Conservation (phyloP, 1,139 yeast genomes). For the Petasospora rhodanensis region DNA sequence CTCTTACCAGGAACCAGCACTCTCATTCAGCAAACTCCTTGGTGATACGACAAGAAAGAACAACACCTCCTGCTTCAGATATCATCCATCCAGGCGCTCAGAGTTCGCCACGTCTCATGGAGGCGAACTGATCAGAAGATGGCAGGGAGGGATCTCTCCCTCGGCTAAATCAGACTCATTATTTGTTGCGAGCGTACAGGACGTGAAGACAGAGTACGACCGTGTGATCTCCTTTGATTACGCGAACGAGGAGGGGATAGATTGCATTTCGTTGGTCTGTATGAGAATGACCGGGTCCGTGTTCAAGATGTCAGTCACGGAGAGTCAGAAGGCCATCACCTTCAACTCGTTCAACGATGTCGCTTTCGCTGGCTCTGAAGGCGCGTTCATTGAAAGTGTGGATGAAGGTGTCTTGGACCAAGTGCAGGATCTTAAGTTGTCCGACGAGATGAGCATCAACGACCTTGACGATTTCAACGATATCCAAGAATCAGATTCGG, state of each 20-base stretch:
- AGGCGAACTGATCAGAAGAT: conserved; percentile 73
- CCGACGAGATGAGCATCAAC: conserved; percentile 10
- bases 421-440: conserved; percentile 14
- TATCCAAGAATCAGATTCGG: conserved; percentile 9
- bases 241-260: conserved; percentile 45
- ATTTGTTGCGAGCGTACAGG: conserved; percentile 74
- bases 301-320: conserved; percentile 71
- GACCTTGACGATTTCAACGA: conserved; percentile 18
- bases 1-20: conserved; percentile 45
- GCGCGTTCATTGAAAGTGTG: conserved; percentile 32
- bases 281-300: conserved; percentile 89
- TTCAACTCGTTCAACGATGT: conserved; percentile 74
- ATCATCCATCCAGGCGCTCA: conserved; percentile 61
- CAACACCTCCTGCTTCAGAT: conserved; percentile 62
- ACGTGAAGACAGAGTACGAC: conserved; percentile 71
- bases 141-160: conserved; percentile 71
- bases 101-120: conserved; percentile 79
- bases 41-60: conserved; percentile 60
- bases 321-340: conserved; percentile 57
- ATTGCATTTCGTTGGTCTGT: conserved; percentile 53
- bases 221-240: conserved; percentile 84
- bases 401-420: conserved; percentile 26
- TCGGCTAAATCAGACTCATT: conserved; percentile 42
- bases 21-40: conserved; percentile 63
- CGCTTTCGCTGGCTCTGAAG: conserved; percentile 61